Evolutionary conservation across 1,284 basidiomycete species (phyloP).

Genomic region (Ustilago xerochloae): DNA sequence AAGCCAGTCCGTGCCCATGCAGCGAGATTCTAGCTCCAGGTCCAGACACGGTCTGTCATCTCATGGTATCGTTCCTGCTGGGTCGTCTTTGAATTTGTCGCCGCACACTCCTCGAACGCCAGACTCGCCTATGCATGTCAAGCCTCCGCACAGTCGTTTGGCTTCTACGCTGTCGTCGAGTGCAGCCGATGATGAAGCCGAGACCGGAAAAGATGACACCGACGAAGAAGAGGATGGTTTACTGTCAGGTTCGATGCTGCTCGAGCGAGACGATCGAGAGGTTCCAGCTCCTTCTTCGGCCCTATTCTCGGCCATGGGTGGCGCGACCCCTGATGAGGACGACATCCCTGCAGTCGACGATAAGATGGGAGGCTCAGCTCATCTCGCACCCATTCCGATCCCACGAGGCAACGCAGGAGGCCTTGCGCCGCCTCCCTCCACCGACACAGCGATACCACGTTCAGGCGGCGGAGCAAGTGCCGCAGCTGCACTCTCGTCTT

Average conservation of each 20-base stretch:
- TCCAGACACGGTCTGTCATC: conserved; percentile 20
- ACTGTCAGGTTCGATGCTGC: conserved; percentile 39
- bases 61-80: conserved; percentile 1
- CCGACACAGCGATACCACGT: conserved; percentile 11
- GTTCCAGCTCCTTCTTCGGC: conserved; percentile 42
- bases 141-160: conserved; percentile 22
- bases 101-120: conserved; percentile 9
- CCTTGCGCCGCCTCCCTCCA: conserved; percentile 17
- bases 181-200: conserved; percentile 34
- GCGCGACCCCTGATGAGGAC: conserved; percentile 45
- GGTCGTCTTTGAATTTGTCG: conserved; percentile 12
- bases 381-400: conserved; percentile 54
- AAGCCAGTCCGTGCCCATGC: conserved; percentile 7
- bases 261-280: conserved; percentile 44
- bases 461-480: conserved; percentile 15
- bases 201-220: conserved; percentile 20
- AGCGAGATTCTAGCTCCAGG: conserved; percentile 17
- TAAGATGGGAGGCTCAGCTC: conserved; percentile 51
- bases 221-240: conserved; percentile 40
- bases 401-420: conserved; percentile 29
- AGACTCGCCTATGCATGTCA: conserved; percentile 9
- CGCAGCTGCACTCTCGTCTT: conserved; percentile 5
- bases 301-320: conserved; percentile 38
- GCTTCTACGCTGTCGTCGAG: conserved; percentile 21
- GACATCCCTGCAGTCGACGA: conserved; percentile 58